These are phyloP conservation scores for Exophiala xenobiotica DNA, from an alignment of 2,329 filamentous ascomycete genomes.

Conservation along the genomic window DNA sequence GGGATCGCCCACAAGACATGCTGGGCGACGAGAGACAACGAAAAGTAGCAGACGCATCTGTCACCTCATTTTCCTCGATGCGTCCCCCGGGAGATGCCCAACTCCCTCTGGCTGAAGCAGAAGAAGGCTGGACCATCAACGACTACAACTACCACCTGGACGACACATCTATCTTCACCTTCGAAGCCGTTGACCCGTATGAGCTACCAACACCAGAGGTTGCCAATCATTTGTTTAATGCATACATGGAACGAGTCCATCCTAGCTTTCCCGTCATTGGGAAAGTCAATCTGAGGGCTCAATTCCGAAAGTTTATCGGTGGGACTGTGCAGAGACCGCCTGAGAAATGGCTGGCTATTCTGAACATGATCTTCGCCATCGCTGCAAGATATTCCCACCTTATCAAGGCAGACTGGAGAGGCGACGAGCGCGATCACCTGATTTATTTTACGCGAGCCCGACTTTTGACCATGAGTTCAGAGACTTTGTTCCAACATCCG, in stretches of 20 bases:
- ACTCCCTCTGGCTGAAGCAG: slow-evolving; percentile 35
- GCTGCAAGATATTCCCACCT: slow-evolving; percentile 45
- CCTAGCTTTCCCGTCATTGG: slow-evolving; percentile 47
- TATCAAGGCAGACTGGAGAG: slow-evolving; percentile 43
- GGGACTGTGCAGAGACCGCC: slow-evolving; percentile 34
- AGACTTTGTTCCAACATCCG: slow-evolving; percentile 44
- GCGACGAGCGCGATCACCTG: slow-evolving; percentile 44
- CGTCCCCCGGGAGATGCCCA: slow-evolving; percentile 28
- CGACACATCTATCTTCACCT: slow-evolving; percentile 43
- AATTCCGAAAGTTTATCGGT: slow-evolving; percentile 40
- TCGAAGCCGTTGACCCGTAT: slow-evolving; percentile 43
- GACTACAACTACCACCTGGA: slow-evolving; percentile 44
- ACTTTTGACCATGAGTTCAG: slow-evolving; percentile 43
- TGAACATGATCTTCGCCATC: slow-evolving; percentile 50
- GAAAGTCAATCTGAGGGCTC: slow-evolving; percentile 40
- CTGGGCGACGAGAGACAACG: slow-evolving; percentile 14
- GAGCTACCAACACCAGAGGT: slow-evolving; percentile 42
- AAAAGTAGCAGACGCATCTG: slow-evolving; percentile 10
- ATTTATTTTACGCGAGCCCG: slow-evolving; percentile 46
- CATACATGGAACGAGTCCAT: slow-evolving; percentile 45
- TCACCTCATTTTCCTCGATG: slow-evolving; percentile 24
- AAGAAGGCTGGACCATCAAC: slow-evolving; percentile 28
- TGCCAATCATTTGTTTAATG: slow-evolving; percentile 44
- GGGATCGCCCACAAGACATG: slow-evolving; percentile 15
- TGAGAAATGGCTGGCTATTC: slow-evolving; percentile 45